Conservation (phyloP, 345 rosid species). For the Populus ilicifolia region DNA sequence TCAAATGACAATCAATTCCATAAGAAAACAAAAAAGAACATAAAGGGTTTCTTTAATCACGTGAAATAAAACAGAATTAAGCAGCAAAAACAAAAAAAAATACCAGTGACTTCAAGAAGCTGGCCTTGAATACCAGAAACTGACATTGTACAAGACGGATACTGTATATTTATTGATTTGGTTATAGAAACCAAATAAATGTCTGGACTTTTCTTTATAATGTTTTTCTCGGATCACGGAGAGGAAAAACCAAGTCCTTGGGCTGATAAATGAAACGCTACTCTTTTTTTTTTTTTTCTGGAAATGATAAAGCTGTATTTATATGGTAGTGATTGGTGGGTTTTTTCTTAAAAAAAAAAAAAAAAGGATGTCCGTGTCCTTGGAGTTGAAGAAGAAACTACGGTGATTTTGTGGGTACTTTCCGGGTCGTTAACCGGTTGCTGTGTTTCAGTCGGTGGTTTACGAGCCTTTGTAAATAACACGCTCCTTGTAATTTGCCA, state of each 20-base stretch:
- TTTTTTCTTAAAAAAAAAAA: too few species aligned
- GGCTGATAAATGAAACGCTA: background rate
- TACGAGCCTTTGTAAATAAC: background rate
- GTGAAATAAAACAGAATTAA: background rate
- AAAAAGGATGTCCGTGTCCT: background rate
- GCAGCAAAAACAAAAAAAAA: background rate
- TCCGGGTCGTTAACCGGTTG: background rate
- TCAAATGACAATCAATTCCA: background rate
- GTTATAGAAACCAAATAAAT: background rate
- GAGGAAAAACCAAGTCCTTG: background rate
- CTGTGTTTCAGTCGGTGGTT: background rate
- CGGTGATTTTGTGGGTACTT: background rate
- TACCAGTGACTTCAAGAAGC: slow-evolving; percentile 76
- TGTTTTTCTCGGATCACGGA: background rate
- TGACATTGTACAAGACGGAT: slow-evolving; percentile 24
- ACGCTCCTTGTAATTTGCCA: background rate
- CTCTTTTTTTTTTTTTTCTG: background rate
- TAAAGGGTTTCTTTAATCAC: background rate
- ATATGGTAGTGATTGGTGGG: background rate
- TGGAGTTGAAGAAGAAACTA: background rate
- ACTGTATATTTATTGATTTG: background rate
- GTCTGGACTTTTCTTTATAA: background rate
- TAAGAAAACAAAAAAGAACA: background rate
- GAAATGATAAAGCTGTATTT: too few species aligned
- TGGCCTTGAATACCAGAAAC: slow-evolving; percentile 65